Percentiles rank a stretch among this genome's conserved stretches.
Conservation (phyloP, 139 green algal species). For the Closterium sp. region DNA sequence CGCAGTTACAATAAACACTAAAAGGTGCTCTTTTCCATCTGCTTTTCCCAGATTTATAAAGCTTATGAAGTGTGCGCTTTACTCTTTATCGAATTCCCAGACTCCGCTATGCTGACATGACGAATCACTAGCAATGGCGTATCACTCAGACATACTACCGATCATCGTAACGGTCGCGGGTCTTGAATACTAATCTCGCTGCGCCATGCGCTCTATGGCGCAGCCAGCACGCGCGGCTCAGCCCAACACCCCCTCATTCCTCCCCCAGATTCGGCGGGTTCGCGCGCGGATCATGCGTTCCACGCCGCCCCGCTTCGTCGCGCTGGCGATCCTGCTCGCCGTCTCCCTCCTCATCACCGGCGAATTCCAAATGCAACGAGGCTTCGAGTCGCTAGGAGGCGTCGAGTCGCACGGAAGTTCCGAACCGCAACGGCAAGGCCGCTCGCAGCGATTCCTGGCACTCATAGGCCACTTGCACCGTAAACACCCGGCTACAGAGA, state of each 20-base stretch:
- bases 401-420: no score
- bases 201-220: background rate
- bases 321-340: background rate
- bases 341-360: background rate
- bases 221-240: background rate
- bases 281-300: background rate
- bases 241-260: background rate
- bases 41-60: no score
- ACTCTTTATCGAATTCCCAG: no score
- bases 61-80: no score
- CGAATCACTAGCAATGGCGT: no score
- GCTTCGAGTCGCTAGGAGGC: no score
- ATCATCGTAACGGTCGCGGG: no score
- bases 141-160: no score
- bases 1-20: background rate
- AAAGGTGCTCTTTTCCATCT: background rate
- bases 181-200: background rate
- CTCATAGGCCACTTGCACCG: background rate
- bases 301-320: background rate
- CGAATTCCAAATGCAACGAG: background rate
- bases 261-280: background rate
- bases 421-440: background rate
- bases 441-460: background rate
- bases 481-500: background rate
- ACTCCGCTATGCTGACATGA: no score